Percentiles rank a stretch among this genome's conserved stretches.
Evolutionary conservation across 306 rosid genomes (phyloP).

Genomic region (Prunus mira): DNA sequence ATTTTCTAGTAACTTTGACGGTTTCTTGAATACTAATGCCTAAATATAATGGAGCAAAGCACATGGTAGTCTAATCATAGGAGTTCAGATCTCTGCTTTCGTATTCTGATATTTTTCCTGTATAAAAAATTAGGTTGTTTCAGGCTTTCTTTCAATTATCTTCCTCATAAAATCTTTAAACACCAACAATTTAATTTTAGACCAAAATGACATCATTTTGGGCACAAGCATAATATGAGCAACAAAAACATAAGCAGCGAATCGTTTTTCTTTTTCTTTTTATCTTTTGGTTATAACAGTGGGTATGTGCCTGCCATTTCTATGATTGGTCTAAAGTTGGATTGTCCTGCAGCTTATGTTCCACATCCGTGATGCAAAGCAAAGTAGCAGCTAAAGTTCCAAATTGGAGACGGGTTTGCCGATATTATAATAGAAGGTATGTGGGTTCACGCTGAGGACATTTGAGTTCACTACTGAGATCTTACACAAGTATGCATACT

Average conservation of each 20-base stretch:
- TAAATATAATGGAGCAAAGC: neutral
- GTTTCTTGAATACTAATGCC: neutral
- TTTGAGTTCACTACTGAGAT: neutral
- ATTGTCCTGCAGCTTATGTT: conserved; percentile 69
- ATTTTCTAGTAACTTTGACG: neutral
- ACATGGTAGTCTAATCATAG: neutral
- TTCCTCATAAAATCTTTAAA: neutral
- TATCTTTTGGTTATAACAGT: neutral
- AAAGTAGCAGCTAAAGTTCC: conserved; percentile 17
- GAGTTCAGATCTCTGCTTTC: neutral
- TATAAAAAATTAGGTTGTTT: neutral
- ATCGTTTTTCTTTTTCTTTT: neutral
- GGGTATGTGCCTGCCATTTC: neutral
- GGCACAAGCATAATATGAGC: too few relatives aligned
- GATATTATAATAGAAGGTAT: neutral
- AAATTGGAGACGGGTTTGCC: neutral
- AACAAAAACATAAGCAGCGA: neutral
- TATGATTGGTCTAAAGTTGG: conserved; percentile 10
- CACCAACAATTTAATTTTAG: neutral
- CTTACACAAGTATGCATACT: neutral
- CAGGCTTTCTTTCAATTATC: neutral
- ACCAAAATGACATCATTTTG: too few relatives aligned
- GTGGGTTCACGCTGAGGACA: neutral
- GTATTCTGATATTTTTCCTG: neutral
- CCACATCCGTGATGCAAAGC: conserved; percentile 68